Percentiles rank a stretch among this genome's conserved stretches.
Conservation (phyloP, 495 filamentous ascomycete genomes). For the Penicillium riverlandense region DNA sequence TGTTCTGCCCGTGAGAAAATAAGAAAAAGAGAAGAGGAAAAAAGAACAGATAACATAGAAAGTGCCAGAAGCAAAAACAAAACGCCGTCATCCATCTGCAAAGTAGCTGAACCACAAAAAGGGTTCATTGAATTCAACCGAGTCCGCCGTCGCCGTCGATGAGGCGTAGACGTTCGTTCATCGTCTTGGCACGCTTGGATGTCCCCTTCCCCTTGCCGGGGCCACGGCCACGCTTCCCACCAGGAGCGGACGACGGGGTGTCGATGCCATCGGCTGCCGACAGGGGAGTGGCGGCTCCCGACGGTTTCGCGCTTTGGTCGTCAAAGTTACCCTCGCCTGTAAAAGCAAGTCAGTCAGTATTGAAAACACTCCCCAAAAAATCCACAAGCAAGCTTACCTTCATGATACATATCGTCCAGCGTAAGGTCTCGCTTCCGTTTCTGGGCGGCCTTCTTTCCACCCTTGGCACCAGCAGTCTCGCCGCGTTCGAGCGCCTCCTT, state of each 20-base stretch:
- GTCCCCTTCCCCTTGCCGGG: slow-evolving; percentile 40
- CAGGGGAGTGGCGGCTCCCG: slow-evolving; percentile 76
- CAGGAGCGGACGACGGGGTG: slow-evolving; percentile 38
- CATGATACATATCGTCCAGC: slow-evolving; percentile 96
- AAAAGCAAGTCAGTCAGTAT: slow-evolving; percentile 15
- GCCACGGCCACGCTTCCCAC: slow-evolving; percentile 48
- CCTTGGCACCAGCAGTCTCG: slow-evolving; percentile 43
- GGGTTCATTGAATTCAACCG: slow-evolving; percentile 10
- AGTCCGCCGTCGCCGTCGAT: slow-evolving; percentile 68
- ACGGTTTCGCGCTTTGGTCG: slow-evolving; percentile 70
- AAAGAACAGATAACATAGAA: slow-evolving; percentile 5
- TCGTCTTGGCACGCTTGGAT: slow-evolving; percentile 84
- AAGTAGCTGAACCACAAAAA: slow-evolving; percentile 7
- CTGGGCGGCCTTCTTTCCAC: slow-evolving; percentile 46
- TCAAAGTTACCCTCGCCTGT: slow-evolving; percentile 92
- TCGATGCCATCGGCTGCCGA: slow-evolving; percentile 36
- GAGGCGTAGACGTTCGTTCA: slow-evolving; percentile 79
- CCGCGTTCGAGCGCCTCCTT: slow-evolving; percentile 63
- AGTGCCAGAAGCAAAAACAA: slow-evolving; percentile 1
- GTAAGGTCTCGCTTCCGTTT: slow-evolving; percentile 72
- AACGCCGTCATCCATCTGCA: slow-evolving; percentile 28
- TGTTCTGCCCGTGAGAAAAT: slow-evolving; percentile 5
- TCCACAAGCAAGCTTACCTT: slow-evolving; percentile 50
- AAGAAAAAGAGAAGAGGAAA: slow-evolving; percentile 6
- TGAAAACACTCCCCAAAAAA: neutral